These are phyloP conservation scores for Solanum arcanum DNA, from an alignment of 257 asterid species.

Conservation along the genomic window DNA sequence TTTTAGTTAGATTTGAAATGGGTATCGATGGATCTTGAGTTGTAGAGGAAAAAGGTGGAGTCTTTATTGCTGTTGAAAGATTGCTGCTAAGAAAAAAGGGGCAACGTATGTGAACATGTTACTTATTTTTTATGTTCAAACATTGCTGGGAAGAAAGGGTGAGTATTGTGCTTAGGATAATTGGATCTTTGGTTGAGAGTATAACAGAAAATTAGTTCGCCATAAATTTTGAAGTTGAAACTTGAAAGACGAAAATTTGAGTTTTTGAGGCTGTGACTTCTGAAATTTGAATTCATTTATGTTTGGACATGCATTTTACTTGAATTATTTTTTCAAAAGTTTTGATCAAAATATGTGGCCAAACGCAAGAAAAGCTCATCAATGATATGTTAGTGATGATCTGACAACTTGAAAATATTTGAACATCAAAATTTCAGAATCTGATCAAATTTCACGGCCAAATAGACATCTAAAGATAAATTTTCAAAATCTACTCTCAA, in stretches of 20 bases:
- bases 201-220: not conserved
- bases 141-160: not conserved
- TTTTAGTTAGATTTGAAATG: not conserved
- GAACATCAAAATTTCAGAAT: not conserved
- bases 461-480: not conserved
- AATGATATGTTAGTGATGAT: not conserved
- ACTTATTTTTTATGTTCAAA: not conserved
- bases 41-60: not conserved
- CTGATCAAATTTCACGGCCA: not conserved
- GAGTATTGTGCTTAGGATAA: not conserved
- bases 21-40: slow-evolving; percentile 36
- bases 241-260: not conserved
- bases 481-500: not conserved
- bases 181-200: not conserved
- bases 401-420: not conserved
- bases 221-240: not conserved
- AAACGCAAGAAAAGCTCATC: not conserved
- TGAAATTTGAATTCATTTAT: not conserved
- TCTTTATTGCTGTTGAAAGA: not conserved
- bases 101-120: not conserved
- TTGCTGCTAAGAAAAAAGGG: not conserved
- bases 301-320: not conserved
- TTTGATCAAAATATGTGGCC: not conserved
- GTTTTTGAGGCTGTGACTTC: not conserved
- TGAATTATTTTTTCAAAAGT: too few relatives aligned